Evolutionary conservation across 73 alveolate genomes (phyloP).

Genomic region (Diophrys appendiculata): DNA sequence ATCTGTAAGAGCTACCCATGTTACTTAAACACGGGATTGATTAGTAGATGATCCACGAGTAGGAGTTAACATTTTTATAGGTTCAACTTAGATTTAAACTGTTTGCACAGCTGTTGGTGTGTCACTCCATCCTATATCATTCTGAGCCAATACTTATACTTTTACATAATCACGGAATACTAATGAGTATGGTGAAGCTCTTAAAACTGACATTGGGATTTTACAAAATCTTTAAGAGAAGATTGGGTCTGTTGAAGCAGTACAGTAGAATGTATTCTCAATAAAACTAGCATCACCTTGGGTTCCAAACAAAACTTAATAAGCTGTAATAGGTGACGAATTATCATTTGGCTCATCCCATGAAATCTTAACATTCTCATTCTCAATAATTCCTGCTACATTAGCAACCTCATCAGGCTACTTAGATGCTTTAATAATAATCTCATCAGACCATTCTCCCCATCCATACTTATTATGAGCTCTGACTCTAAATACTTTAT

Average conservation of each 20-base stretch:
- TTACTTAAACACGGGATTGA: conserved; percentile 17
- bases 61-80: conserved; percentile 24
- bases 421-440: conserved; percentile 23
- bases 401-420: conserved; percentile 29
- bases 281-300: not conserved
- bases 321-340: conserved; percentile 35
- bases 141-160: conserved; percentile 28
- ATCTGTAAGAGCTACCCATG: conserved; percentile 26
- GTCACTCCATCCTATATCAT: conserved; percentile 31
- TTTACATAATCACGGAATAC: conserved; percentile 15
- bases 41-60: conserved; percentile 31
- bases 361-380: conserved; percentile 9
- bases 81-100: conserved; percentile 23
- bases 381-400: not conserved
- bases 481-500: conserved; percentile 34
- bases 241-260: conserved; percentile 22
- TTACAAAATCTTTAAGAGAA: conserved; percentile 20
- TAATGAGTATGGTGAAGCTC: conserved; percentile 24
- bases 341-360: conserved; percentile 42
- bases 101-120: conserved; percentile 26
- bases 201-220: conserved; percentile 36
- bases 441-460: conserved; percentile 16
- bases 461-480: conserved; percentile 55
- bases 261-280: conserved; percentile 7
- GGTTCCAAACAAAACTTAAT: conserved; percentile 16